Base-by-base conservation (phyloP, 345 rosid species). In the Acer campestre region DNA sequence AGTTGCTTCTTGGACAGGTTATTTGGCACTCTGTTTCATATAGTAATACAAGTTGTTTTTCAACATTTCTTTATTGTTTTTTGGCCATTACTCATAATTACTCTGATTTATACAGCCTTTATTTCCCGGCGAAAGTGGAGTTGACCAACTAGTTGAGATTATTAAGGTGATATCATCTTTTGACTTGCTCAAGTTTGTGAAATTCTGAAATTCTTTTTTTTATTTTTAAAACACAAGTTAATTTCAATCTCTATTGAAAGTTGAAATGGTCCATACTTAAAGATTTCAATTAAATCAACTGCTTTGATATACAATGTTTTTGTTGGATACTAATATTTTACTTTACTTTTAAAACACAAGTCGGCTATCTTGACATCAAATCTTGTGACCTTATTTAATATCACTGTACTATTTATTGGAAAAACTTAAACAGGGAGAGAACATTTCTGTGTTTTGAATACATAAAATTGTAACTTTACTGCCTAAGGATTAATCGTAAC, bases 91-190 rank as follows among this genome's bases (percentile, higher is more conserved):
- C 22, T 59, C 44, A 20, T 73, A 56, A 23, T 80, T 79, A 56
- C 71, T 64, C 53, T 75, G 35, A 44, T 40, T 73, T 66, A 69
- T 61, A 71, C 90, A 96, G 99, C 99, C 98, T 73, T 70, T 96
- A 72, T 96, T 96, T 88, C 98, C 99, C 44, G 99, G 99, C 65
- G 99, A 94, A 84, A 96, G 98, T 56, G 98, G 98, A 79, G 96
- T 96, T 17, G 99, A 96, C 83, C 99, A 94, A 78, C 86, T 96
- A 67, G 98, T 96, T 55, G 98, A 96, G 86, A 94, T 96, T 80
- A 94, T 96, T 78, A 96, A 96, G 99, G 99, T 96, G 81, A 70
- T 69, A 44, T 78, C 67, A 51, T 44, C 56, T 71, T 9, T 78
- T 27, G 53, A 46, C 72, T 64, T 66, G 63, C 13, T 7, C 53